Conservation (phyloP, 2,329 filamentous ascomycete genomes). For the Sporothrix protearum region DNA sequence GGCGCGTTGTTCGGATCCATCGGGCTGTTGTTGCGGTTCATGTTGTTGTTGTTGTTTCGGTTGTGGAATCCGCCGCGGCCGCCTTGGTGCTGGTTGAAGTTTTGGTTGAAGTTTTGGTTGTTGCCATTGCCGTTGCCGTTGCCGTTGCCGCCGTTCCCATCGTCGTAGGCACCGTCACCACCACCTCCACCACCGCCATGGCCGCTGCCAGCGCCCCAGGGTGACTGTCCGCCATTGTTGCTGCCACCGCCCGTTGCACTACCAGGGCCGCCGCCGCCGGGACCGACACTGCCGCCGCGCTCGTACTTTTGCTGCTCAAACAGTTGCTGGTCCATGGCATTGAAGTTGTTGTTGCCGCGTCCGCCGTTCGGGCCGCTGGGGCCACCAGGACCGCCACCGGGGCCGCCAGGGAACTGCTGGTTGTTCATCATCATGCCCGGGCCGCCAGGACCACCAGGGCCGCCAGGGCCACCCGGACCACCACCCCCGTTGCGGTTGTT, state of each 20-base stretch:
- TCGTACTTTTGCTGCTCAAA: constrained; percentile 79
- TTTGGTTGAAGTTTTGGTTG: constrained; percentile 41
- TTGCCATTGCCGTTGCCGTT: constrained; percentile 48
- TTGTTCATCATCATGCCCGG: constrained; percentile 44
- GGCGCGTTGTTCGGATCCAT: constrained; percentile 56
- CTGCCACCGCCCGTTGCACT: constrained; percentile 33
- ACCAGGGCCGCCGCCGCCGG: constrained; percentile 28
- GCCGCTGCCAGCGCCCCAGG: constrained; percentile 28
- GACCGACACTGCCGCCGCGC: constrained; percentile 38
- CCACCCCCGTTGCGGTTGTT: constrained; percentile 34
- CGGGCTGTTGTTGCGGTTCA: constrained; percentile 34
- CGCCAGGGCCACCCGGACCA: constrained; percentile 26
- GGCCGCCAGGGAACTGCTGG: constrained; percentile 29
- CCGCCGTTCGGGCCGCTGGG: constrained; percentile 26
- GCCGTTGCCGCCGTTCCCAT: constrained; percentile 49
- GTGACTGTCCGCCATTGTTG: constrained; percentile 32
- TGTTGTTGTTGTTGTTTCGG: constrained; percentile 25
- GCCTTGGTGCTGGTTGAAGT: constrained; percentile 30
- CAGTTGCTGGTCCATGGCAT: constrained; percentile 66
- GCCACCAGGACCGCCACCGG: background rate
- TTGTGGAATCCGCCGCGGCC: constrained; percentile 37
- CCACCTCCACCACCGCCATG: constrained; percentile 50
- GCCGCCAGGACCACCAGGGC: constrained; percentile 34
- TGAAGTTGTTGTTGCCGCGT: constrained; percentile 46
- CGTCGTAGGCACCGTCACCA: constrained; percentile 83